Evolutionary conservation across 1,284 basidiomycete species (phyloP).

Genomic region (Papiliotrema fonsecae): DNA sequence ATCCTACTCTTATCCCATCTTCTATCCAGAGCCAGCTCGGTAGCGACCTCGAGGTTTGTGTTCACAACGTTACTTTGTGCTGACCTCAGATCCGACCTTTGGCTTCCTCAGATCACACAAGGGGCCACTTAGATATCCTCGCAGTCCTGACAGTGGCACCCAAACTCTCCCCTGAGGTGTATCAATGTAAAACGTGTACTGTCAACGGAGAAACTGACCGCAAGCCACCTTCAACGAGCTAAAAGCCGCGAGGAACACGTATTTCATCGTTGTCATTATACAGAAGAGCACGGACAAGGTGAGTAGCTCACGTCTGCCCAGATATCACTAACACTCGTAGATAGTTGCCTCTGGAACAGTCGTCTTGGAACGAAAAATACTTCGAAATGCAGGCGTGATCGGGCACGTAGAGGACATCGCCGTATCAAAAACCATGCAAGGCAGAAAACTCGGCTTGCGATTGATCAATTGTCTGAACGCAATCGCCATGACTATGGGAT

Average conservation of each 20-base stretch:
- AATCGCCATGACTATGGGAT: slow-evolving; percentile 69
- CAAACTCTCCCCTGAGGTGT: slow-evolving; percentile 64
- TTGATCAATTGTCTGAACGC: slow-evolving; percentile 79
- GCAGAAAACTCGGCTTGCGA: slow-evolving; percentile 74
- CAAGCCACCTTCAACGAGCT: slow-evolving; percentile 57
- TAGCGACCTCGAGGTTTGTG: slow-evolving; percentile 25
- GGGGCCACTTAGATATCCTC: slow-evolving; percentile 80
- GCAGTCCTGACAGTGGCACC: slow-evolving; percentile 73
- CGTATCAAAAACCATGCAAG: slow-evolving; percentile 80
- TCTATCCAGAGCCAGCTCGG: slow-evolving; percentile 21
- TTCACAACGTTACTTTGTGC: neutral
- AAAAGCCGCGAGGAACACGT: slow-evolving; percentile 55
- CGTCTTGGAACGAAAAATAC: slow-evolving; percentile 90
- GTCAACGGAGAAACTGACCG: neutral
- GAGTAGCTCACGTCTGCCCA: slow-evolving; percentile 2
- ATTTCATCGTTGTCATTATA: slow-evolving; percentile 82
- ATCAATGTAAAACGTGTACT: slow-evolving; percentile 42
- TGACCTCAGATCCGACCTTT: slow-evolving; percentile 75
- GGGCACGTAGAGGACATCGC: slow-evolving; percentile 98
- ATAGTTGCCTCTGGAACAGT: slow-evolving; percentile 82
- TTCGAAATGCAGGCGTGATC: slow-evolving; percentile 70
- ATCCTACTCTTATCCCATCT: slow-evolving; percentile 26
- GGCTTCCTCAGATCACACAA: slow-evolving; percentile 75
- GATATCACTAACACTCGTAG: slow-evolving; percentile 8
- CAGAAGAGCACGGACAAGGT: slow-evolving; percentile 63